Evolutionary conservation across 306 rosid genomes (phyloP).

Genomic region (Quercus ilex): DNA sequence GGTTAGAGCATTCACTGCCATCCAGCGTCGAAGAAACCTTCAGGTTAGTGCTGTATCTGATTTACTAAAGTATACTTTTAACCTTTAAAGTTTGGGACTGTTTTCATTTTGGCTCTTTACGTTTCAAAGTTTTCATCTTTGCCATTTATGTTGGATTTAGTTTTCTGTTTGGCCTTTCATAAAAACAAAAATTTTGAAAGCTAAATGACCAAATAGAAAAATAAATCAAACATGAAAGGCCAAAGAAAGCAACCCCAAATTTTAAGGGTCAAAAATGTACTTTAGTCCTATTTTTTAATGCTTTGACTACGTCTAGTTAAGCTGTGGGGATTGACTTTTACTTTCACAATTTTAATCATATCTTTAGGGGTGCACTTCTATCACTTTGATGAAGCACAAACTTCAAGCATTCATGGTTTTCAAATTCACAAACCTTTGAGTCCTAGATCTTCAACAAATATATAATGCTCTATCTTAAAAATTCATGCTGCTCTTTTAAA

Average conservation of each 20-base stretch:
- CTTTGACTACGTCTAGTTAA: not conserved
- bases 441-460: too few relatives aligned
- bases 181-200: too few relatives aligned
- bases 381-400: not conserved
- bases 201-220: too few relatives aligned
- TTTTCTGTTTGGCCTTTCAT: too few relatives aligned
- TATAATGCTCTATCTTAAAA: too few relatives aligned
- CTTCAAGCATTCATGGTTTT: not conserved
- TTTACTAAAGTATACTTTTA: not conserved
- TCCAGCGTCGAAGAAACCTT: conserved; percentile 44
- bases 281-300: not conserved
- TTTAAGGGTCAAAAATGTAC: too few relatives aligned
- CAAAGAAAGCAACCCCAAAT: too few relatives aligned
- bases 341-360: not conserved
- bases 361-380: not conserved
- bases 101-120: too few relatives aligned
- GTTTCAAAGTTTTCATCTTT: too few relatives aligned
- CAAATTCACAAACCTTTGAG: not conserved
- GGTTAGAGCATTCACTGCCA: conserved; percentile 46
- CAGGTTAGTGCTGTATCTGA: conserved; percentile 40
- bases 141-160: too few relatives aligned
- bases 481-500: not conserved
- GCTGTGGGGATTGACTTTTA: not conserved
- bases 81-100: too few relatives aligned
- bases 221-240: too few relatives aligned